Percentiles rank a stretch among this genome's conserved stretches.
These are phyloP conservation scores for Globisporangium alternatum DNA, from an alignment of 352 stramenopile species.

Conservation along the genomic window DNA sequence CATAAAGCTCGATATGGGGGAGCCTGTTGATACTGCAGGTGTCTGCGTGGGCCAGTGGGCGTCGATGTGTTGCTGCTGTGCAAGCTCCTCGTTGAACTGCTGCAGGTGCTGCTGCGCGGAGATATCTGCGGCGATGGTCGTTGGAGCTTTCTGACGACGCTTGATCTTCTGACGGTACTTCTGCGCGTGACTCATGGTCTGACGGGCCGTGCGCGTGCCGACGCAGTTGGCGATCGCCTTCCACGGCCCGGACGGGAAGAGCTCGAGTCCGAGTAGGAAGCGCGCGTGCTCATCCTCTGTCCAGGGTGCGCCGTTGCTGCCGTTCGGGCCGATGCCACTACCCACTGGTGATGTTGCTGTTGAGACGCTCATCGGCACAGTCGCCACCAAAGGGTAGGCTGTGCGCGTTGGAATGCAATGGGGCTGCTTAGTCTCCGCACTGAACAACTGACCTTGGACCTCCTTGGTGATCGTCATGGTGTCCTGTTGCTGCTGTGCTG, in stretches of 20 bases:
- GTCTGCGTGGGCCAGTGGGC: not conserved
- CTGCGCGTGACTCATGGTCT: constrained; percentile 58
- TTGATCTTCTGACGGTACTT: constrained; percentile 57
- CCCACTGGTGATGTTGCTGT: not conserved
- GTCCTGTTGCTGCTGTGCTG: not conserved
- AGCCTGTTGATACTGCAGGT: not conserved
- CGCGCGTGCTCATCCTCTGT: constrained; percentile 47
- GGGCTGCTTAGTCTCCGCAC: constrained; percentile 30
- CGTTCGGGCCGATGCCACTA: not conserved
- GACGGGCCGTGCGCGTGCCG: constrained; percentile 39
- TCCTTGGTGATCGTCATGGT: constrained; percentile 38
- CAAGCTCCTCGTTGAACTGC: not conserved
- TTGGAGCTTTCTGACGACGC: constrained; percentile 15
- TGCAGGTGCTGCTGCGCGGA: not conserved
- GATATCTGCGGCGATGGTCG: not conserved
- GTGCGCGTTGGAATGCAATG: constrained; percentile 28
- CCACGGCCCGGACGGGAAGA: constrained; percentile 47
- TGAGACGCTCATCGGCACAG: not conserved
- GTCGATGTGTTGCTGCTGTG: not conserved
- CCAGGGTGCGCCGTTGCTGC: constrained; percentile 27
- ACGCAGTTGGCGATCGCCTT: constrained; percentile 43
- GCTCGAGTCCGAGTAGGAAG: constrained; percentile 42
- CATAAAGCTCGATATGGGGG: not conserved
- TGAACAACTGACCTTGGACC: constrained; percentile 34
- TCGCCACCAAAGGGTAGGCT: not conserved